These are phyloP conservation scores for Suaeda aralocaspica DNA, from an alignment of 148 eudicot species.

Conservation along the genomic window DNA sequence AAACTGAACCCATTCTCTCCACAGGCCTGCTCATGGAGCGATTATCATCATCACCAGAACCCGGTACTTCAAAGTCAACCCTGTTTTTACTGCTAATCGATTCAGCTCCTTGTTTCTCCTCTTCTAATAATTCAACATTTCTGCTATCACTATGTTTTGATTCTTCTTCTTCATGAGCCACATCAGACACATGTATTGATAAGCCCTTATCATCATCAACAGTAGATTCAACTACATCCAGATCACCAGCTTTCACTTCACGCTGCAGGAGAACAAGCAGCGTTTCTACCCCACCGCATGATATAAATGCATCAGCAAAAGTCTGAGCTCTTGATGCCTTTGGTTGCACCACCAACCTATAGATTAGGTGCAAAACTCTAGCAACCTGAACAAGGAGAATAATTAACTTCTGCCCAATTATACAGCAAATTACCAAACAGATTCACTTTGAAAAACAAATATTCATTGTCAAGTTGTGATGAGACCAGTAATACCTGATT, in stretches of 20 bases:
- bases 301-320: slow-evolving; percentile 87
- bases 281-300: slow-evolving; percentile 95
- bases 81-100: slow-evolving; percentile 23
- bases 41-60: slow-evolving; percentile 26
- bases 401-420: slow-evolving; percentile 9
- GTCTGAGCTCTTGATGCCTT: slow-evolving; percentile 80
- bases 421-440: slow-evolving; percentile 3
- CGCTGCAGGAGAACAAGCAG: slow-evolving; percentile 92
- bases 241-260: slow-evolving; percentile 82
- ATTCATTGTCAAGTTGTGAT: not conserved
- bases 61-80: slow-evolving; percentile 23
- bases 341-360: slow-evolving; percentile 95
- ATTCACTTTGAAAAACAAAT: not conserved
- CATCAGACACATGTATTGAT: slow-evolving; percentile 29
- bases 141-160: slow-evolving; percentile 30
- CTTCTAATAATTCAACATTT: slow-evolving; percentile 34
- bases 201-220: slow-evolving; percentile 31
- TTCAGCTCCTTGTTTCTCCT: slow-evolving; percentile 38
- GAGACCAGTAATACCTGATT: slow-evolving; percentile 70
- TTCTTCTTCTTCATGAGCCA: slow-evolving; percentile 26
- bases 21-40: slow-evolving; percentile 31
- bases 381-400: slow-evolving; percentile 62
- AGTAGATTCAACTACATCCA: slow-evolving; percentile 37
- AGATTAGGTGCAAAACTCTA: slow-evolving; percentile 84
- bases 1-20: slow-evolving; percentile 54